These are phyloP conservation scores for Bassia scoparia DNA, from an alignment of 148 eudicot genomes.

Conservation along the genomic window DNA sequence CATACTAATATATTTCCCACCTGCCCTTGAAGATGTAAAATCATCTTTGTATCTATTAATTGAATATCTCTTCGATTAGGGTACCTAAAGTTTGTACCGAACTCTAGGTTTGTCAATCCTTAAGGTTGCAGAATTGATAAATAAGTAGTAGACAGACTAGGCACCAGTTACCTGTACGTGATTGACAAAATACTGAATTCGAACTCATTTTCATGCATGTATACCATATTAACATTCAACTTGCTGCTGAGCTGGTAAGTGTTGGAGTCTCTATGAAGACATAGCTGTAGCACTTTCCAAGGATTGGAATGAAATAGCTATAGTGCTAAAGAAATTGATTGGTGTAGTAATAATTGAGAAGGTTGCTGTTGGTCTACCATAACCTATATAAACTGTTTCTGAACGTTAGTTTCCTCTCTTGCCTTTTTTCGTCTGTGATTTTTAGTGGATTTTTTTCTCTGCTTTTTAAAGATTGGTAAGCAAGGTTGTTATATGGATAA, in stretches of 20 bases:
- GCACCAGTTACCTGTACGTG: neutral
- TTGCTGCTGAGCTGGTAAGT: neutral
- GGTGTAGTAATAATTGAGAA: neutral
- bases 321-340: neutral
- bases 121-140: neutral
- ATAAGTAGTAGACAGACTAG: neutral
- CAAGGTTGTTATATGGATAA: no score
- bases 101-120: neutral
- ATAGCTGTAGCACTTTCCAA: neutral
- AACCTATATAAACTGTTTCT: neutral
- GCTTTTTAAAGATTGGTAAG: no score
- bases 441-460: no score
- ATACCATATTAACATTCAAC: no score
- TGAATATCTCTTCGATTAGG: neutral
- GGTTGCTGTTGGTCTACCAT: neutral
- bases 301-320: no score
- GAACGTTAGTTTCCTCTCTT: neutral
- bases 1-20: neutral
- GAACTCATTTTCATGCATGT: neutral
- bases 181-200: neutral
- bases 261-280: neutral
- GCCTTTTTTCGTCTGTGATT: neutral
- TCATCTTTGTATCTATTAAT: neutral
- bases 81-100: neutral
- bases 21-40: neutral